Conservation (phyloP, 2,329 filamentous ascomycete species). For the Claviceps africana region DNA sequence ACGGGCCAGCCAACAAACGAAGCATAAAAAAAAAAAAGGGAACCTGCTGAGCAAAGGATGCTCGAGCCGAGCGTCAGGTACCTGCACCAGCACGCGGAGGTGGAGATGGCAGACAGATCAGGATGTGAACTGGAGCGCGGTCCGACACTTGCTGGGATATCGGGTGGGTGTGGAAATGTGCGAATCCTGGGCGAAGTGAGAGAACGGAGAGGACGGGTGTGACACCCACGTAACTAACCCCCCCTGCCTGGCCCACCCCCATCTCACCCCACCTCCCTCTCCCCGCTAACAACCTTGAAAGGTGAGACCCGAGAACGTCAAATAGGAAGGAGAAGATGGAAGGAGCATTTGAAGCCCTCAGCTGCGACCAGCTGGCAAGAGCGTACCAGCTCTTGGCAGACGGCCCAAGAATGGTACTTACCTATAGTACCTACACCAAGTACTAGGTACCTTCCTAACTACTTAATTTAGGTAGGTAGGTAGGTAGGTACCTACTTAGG, state of each 20-base stretch:
- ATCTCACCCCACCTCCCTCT: background rate
- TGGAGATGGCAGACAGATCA: background rate
- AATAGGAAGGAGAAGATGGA: too few relatives aligned
- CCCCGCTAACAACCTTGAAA: background rate
- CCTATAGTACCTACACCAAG: background rate
- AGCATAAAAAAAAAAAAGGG: constrained; percentile 1
- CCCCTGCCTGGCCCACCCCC: background rate
- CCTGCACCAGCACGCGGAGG: constrained; percentile 1
- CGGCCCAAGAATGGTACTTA: too few relatives aligned
- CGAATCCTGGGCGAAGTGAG: background rate
- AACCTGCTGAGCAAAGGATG: constrained; percentile 3
- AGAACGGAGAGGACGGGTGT: background rate
- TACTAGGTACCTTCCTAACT: too few relatives aligned
- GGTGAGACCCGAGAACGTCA: background rate
- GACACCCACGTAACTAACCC: background rate
- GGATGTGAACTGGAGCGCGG: background rate
- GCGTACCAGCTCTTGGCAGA: background rate
- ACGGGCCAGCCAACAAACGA: constrained; percentile 2
- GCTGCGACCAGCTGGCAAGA: background rate
- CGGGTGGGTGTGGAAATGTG: background rate
- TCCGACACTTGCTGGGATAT: background rate
- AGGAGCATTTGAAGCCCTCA: background rate
- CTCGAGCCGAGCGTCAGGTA: constrained; percentile 9
- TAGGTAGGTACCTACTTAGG: too few relatives aligned
- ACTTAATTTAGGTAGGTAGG: too few relatives aligned